These are phyloP conservation scores for Mikania micrantha DNA, from an alignment of 129 eudicot species.

Conservation along the genomic window DNA sequence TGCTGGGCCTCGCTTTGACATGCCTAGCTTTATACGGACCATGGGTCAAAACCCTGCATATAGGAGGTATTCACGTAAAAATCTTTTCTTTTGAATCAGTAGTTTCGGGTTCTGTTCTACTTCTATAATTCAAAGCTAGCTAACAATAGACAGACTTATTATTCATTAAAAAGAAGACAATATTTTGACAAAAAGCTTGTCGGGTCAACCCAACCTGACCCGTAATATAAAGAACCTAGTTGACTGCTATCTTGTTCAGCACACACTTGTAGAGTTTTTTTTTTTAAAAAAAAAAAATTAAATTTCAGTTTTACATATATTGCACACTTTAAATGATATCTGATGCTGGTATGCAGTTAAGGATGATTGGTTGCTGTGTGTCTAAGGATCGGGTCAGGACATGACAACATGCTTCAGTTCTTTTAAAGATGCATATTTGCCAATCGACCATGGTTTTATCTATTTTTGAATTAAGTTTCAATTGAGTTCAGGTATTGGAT, in stretches of 20 bases:
- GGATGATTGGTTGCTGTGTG: conserved; percentile 8
- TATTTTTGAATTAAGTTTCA: not conserved
- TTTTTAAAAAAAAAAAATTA: too few relatives aligned
- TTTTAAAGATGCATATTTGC: conserved; percentile 10
- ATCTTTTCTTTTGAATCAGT: not conserved
- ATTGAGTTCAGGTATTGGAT: not conserved
- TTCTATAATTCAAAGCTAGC: not conserved
- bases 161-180: not conserved
- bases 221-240: not conserved
- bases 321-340: not conserved
- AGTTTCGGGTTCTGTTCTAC: not conserved
- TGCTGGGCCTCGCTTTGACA: conserved; percentile 73
- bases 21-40: conserved; percentile 68
- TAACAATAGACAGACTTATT: not conserved
- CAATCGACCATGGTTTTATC: not conserved
- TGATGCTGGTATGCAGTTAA: conserved; percentile 20
- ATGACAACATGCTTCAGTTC: not conserved
- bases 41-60: conserved; percentile 34
- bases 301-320: not conserved
- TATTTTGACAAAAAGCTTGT: not conserved
- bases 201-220: not conserved
- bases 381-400: not conserved
- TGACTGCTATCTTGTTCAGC: not conserved
- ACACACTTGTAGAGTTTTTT: not conserved
- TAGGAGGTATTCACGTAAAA: conserved; percentile 9